Conservation (phyloP, 495 filamentous ascomycete species). For the Penicillium parvum region DNA sequence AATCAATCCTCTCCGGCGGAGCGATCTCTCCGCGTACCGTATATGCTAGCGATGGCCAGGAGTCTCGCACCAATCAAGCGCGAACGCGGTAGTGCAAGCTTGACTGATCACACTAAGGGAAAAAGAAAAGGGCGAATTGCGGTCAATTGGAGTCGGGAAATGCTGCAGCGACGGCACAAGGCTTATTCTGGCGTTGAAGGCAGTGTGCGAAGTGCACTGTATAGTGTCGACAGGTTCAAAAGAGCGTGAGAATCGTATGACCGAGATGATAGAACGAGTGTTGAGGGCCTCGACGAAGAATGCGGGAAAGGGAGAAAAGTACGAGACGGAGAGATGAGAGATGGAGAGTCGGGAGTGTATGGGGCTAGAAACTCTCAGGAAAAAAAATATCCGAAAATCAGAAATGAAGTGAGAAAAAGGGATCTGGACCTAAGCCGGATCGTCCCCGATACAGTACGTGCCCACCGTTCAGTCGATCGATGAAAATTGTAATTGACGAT, state of each 20-base stretch:
- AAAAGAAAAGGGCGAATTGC: slow-evolving; percentile 9
- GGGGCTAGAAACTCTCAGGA: slow-evolving; percentile 7
- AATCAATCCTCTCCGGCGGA: slow-evolving; percentile 2
- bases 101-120: slow-evolving; percentile 19
- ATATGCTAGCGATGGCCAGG: slow-evolving; percentile 7
- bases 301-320: slow-evolving; percentile 10
- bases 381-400: slow-evolving; percentile 7
- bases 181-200: too few species aligned
- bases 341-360: too few species aligned
- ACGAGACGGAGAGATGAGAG: too few species aligned
- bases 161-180: background rate
- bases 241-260: too few species aligned
- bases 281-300: slow-evolving; percentile 12
- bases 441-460: slow-evolving; percentile 16
- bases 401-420: slow-evolving; percentile 4
- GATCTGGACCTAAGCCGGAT: slow-evolving; percentile 34
- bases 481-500: background rate
- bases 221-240: background rate
- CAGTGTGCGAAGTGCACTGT: too few species aligned
- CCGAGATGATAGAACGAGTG: slow-evolving; percentile 3
- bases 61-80: slow-evolving; percentile 18
- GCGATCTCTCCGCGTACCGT: slow-evolving; percentile 9
- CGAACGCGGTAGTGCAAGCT: slow-evolving; percentile 1
- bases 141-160: background rate
- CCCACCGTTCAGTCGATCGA: slow-evolving; percentile 17